Percentiles rank a stretch among this genome's conserved stretches.
Evolutionary conservation across 2,329 filamentous ascomycete genomes (phyloP).

Genomic region (Scedosporium boydii): DNA sequence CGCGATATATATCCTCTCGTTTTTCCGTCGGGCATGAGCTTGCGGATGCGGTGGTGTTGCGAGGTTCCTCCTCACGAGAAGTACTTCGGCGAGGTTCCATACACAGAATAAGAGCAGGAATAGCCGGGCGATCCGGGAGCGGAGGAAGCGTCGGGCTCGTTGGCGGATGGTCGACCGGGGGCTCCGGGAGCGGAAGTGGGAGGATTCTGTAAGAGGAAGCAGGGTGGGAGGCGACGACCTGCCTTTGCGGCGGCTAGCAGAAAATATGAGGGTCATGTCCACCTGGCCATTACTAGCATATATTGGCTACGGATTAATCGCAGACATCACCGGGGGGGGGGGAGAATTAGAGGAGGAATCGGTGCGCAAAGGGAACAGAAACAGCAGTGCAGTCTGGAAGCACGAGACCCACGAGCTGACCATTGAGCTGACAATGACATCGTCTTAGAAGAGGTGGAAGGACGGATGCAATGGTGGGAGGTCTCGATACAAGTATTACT

Average conservation of each 20-base stretch:
- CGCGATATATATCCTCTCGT: constrained; percentile 53
- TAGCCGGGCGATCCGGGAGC: constrained; percentile 23
- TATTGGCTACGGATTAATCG: neutral
- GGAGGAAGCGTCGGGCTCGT: constrained; percentile 26
- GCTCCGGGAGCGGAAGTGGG: neutral
- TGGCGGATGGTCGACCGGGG: constrained; percentile 14
- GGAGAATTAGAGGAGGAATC: too few relatives aligned
- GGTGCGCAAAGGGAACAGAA: neutral
- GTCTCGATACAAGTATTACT: neutral
- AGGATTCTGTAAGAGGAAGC: neutral
- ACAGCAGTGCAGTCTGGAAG: neutral
- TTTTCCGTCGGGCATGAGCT: constrained; percentile 15
- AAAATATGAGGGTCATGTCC: constrained; percentile 2
- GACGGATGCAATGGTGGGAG: neutral
- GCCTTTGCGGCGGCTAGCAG: neutral
- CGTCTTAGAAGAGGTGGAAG: neutral
- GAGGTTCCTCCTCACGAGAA: constrained; percentile 26
- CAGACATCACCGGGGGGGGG: too few relatives aligned
- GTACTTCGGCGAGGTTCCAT: constrained; percentile 28
- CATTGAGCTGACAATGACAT: too few relatives aligned
- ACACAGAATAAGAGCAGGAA: constrained; percentile 23
- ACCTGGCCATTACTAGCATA: neutral
- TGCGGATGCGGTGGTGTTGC: constrained; percentile 14
- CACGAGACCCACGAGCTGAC: too few relatives aligned
- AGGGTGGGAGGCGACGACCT: neutral